A percentile compares a stretch with the other conserved stretches of the same genome.
phyloP scores from a whole-genome alignment of 139 green algal genomes.

The Nannochloris sp. region DNA sequence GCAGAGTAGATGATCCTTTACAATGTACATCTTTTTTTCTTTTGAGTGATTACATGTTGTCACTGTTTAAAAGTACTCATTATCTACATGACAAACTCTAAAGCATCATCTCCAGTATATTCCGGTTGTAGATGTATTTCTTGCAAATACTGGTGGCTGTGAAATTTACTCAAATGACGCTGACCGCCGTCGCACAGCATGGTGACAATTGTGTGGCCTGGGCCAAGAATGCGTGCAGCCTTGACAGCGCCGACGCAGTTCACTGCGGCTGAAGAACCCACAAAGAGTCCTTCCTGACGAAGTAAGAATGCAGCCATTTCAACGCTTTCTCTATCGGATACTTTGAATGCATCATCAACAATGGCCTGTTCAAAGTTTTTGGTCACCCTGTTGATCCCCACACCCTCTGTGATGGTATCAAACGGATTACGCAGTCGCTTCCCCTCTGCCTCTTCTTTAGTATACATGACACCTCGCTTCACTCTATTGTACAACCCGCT shows the following conservation, averaged over 20 bases:
- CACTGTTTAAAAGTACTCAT: too few species aligned
- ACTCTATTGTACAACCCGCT: constrained; percentile 58
- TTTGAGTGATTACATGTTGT: too few species aligned
- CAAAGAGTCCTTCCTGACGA: constrained; percentile 82
- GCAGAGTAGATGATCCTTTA: not conserved
- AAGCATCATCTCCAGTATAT: not conserved
- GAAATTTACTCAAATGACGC: constrained; percentile 83
- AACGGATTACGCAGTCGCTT: constrained; percentile 77
- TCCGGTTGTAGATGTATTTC: constrained; percentile 29
- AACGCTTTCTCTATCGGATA: constrained; percentile 67
- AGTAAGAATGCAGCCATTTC: constrained; percentile 78
- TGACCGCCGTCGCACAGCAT: constrained; percentile 83
- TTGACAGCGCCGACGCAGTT: constrained; percentile 91
- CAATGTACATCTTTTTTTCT: not conserved
- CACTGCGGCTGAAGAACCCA: constrained; percentile 75
- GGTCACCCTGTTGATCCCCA: constrained; percentile 91
- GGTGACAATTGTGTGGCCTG: constrained; percentile 83
- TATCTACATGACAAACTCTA: constrained; percentile 26
- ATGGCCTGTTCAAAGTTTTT: constrained; percentile 70
- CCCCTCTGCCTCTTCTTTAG: constrained; percentile 77
- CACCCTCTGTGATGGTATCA: constrained; percentile 87
- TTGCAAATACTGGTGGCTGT: constrained; percentile 66
- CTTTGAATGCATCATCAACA: constrained; percentile 69
- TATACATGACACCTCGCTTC: constrained; percentile 82
- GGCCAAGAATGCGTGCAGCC: constrained; percentile 57